These are phyloP conservation scores for Ceratobasidium sp. DNA, from an alignment of 1,284 basidiomycete genomes.

Conservation along the genomic window DNA sequence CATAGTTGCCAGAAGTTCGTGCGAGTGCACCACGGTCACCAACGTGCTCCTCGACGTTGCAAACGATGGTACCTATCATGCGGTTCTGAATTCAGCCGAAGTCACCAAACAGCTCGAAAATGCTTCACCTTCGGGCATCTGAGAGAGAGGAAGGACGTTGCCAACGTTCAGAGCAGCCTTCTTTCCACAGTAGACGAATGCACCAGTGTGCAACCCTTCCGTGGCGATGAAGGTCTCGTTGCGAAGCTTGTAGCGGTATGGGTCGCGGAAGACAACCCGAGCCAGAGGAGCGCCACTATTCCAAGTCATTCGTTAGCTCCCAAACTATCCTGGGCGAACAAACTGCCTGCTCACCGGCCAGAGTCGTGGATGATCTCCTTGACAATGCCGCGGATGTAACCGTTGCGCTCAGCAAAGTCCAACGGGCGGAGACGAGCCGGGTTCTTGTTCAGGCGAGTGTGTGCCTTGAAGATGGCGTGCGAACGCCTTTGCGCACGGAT, in stretches of 20 bases:
- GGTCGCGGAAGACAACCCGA: slow-evolving; percentile 98
- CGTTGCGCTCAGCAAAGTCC: slow-evolving; percentile 98
- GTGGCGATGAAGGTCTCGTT: slow-evolving; percentile 98
- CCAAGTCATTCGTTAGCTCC: slow-evolving; percentile 19
- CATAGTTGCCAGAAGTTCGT: slow-evolving; percentile 98
- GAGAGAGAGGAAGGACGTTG: slow-evolving; percentile 93
- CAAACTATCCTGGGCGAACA: background rate
- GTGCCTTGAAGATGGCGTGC: slow-evolving; percentile 91
- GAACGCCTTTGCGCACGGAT: slow-evolving; percentile 87
- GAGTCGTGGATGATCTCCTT: slow-evolving; percentile 99
- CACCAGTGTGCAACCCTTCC: slow-evolving; percentile 97
- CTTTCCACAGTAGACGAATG: slow-evolving; percentile 99
- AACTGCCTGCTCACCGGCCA: slow-evolving; percentile 84
- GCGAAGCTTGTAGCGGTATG: slow-evolving; percentile 99
- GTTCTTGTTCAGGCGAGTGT: slow-evolving; percentile 94
- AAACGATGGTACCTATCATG: slow-evolving; percentile 83
- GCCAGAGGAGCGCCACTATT: slow-evolving; percentile 95
- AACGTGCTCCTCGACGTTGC: slow-evolving; percentile 98
- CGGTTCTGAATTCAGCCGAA: background rate
- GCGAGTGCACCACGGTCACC: slow-evolving; percentile 98
- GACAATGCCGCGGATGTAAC: slow-evolving; percentile 97
- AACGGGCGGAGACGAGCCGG: slow-evolving; percentile 94
- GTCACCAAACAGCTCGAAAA: background rate
- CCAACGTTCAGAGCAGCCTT: slow-evolving; percentile 94
- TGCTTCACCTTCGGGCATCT: slow-evolving; percentile 80